Base-by-base conservation (phyloP, 1,139 yeast species). In the Yamadazyma songkhlaensis region DNA sequence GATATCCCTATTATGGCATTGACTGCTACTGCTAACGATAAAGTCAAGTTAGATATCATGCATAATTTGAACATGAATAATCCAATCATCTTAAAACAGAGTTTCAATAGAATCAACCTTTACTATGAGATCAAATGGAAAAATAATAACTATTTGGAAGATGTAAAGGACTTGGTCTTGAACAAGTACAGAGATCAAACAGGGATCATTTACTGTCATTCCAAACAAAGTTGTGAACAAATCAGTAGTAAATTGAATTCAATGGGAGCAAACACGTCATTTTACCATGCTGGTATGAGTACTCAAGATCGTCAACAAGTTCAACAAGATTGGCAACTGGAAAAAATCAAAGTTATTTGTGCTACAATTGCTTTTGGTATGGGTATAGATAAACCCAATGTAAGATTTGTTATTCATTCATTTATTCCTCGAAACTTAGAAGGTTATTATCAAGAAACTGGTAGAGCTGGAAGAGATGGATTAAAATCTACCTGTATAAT, bases 381-480 rank as follows among this genome's bases (percentile, higher is more conserved):
- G 97, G 98, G 98, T 37, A 92, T 92, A 42, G 98, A 92, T 63
- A 92, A 92, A 57, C 88, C 97, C 0, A 95, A 92, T 59, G 98
- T 92, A 7, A 64, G 98, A 37, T 90, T 77, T 67, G 97, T 92
- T 3, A 80, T 87, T 35, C 98, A 92, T 61, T 71, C 84, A 43
- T 85, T 90, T n/a, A 67, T 92, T 27, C 97, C 98, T 0, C 67
- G 96, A 53, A 86, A 89, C 35, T 65, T 92, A 43, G 98, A 92
- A 62, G 97, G 97, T 0, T 92, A 92, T 56, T 92, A 92, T 52
- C 98, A 92, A 62, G 98, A 92, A 58, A 89, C 97, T 1, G 98
- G 98, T n/a, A 80, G 98, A 60, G 98, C 97, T 2, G 98, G 98
- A 4, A 77, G 98, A 62, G 98, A 92, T 65, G 97, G 97, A 0